phyloP scores from a whole-genome alignment of 768 basidiomycete genomes.

The Leccinum boreale region DNA sequence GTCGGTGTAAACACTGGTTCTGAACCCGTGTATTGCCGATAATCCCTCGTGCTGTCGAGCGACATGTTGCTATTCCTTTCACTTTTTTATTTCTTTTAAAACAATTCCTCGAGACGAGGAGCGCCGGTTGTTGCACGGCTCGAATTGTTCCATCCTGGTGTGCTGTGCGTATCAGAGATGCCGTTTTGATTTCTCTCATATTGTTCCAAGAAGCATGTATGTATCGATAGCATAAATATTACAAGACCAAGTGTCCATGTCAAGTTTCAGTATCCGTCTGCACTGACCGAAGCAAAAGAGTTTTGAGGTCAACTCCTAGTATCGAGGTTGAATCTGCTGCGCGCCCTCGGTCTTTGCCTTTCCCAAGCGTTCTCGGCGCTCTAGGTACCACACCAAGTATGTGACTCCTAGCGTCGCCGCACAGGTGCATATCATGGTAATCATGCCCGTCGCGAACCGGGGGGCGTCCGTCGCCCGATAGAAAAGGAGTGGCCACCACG shows the following conservation, averaged over 20 bases:
- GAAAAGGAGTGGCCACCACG: constrained; percentile 69
- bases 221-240: constrained; percentile 11
- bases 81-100: neutral
- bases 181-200: neutral
- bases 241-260: neutral
- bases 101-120: neutral
- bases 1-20: constrained; percentile 6
- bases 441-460: constrained; percentile 63
- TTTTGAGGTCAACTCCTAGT: neutral
- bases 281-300: neutral
- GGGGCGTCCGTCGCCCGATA: constrained; percentile 76
- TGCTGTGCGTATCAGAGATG: constrained; percentile 18
- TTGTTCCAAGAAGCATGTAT: constrained; percentile 3
- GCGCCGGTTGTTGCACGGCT: neutral
- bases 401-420: constrained; percentile 55
- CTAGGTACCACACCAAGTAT: constrained; percentile 54
- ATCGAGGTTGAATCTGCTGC: neutral
- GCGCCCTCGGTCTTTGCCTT: neutral
- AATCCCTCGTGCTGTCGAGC: constrained; percentile 17
- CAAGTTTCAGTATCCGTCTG: neutral
- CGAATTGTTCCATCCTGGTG: constrained; percentile 1
- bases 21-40: constrained; percentile 2
- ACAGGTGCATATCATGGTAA: constrained; percentile 60
- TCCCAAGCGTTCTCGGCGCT: constrained; percentile 35
- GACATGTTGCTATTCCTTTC: constrained; percentile 6